Base-by-base conservation (phyloP, 495 filamentous ascomycete species). In the Amniculicola lignicola region DNA sequence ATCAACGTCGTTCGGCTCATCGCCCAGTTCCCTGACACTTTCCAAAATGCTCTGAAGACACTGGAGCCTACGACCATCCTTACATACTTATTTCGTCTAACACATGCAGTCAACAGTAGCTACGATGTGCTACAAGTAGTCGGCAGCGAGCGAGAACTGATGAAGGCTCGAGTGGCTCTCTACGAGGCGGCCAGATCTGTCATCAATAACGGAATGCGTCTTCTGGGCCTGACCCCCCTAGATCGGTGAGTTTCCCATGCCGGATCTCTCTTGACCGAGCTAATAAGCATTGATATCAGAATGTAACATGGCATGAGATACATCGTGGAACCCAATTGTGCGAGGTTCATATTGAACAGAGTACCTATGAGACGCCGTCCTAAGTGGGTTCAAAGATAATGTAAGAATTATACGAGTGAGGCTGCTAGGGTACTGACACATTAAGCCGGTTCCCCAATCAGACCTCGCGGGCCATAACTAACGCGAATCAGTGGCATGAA, bases 1-100 rank as follows among this genome's bases (percentile, higher is more conserved):
- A 61, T 74, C 40, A 76, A 84, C 52, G 75, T 87, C 15, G 72
- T 81, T 48, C 80, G 82, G 37, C 54, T 76, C 45, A 65, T 88
- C 16, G 72, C 80, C 3, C 75, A 79, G 43, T 86, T 79, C 75
- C 82, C 83, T 11, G 83, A 86, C 48, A 76, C 82, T 9, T 71
- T 82, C 22, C 58, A 79, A 33, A 78, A 82, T 50, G 82, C 83
- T 5, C 70, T 73, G 58, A 82, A 80, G 70, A 83, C 79, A 11
- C 72, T 79, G 40, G 83, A 87, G 68, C 82, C 84, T 16, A 71
- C 80, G 41, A 84, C 80, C 9, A 74, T 72, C 23, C 61, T 72
- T 27, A 70, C 67, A 16, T 72, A 72, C 50, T 58, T 72, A 29
- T 72, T 72, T 59, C 64, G 63, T 53, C 66, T 72, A 63, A 70